These are phyloP conservation scores for Cladosporium sp. DNA, from an alignment of 2,329 filamentous ascomycete species.

Conservation along the genomic window DNA sequence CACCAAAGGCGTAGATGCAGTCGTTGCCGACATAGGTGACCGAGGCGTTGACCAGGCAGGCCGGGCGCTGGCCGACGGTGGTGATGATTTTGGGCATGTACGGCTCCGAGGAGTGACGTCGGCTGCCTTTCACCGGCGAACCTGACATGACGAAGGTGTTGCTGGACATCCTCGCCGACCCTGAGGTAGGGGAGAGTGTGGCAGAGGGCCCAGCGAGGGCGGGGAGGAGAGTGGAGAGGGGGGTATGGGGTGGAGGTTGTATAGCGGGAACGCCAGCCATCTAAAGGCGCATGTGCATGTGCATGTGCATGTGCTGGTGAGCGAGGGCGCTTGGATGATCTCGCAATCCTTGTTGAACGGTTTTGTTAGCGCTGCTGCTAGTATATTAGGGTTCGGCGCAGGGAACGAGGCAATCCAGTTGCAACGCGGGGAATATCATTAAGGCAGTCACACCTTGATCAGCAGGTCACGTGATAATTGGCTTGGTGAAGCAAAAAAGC, in stretches of 20 bases:
- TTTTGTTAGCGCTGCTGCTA: constrained; percentile 7
- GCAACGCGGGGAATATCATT: not conserved
- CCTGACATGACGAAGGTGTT: constrained; percentile 92
- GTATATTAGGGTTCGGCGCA: not conserved
- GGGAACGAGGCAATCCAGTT: not conserved
- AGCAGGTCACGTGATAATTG: not conserved
- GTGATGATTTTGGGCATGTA: constrained; percentile 80
- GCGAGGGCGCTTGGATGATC: not conserved
- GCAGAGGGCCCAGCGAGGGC: constrained; percentile 8
- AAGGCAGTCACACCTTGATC: not conserved
- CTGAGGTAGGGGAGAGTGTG: not conserved
- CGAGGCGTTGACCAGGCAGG: constrained; percentile 95
- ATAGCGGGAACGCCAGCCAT: constrained; percentile 6
- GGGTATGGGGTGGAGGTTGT: constrained; percentile 11
- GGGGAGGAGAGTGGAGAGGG: constrained; percentile 9
- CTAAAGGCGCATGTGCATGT: constrained; percentile 4
- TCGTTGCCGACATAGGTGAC: constrained; percentile 99
- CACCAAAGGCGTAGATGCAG: constrained; percentile 96
- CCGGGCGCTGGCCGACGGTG: constrained; percentile 66
- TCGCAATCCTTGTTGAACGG: constrained; percentile 7
- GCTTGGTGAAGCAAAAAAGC: too few species aligned
- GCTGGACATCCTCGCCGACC: constrained; percentile 42
- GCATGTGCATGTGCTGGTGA: not conserved
- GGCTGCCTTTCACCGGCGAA: constrained; percentile 68
- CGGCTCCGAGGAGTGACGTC: constrained; percentile 61